Percentiles rank a stretch among this genome's conserved stretches.
phyloP scores from a whole-genome alignment of 2,329 filamentous ascomycete genomes.

The Aureobasidium pullulans region DNA sequence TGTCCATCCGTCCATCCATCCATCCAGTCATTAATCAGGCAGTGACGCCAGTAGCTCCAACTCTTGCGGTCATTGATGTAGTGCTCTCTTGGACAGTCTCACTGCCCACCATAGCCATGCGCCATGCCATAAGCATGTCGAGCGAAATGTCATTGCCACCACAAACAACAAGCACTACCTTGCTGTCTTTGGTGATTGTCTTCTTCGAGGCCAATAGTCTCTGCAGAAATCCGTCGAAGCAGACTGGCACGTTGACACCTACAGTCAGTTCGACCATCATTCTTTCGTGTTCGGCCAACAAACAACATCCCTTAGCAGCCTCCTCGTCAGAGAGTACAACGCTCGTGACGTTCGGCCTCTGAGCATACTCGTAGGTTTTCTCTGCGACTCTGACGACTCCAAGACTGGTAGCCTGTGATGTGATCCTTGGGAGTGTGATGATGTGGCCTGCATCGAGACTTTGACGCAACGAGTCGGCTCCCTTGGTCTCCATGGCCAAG shows the following conservation, averaged over 20 bases:
- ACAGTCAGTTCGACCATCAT: slow-evolving; percentile 79
- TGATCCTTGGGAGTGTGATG: slow-evolving; percentile 61
- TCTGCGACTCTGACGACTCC: slow-evolving; percentile 64
- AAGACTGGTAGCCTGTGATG: slow-evolving; percentile 66
- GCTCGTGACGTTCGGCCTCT: slow-evolving; percentile 42
- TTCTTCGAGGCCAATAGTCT: slow-evolving; percentile 45
- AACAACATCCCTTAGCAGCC: slow-evolving; percentile 70
- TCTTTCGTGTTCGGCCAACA: slow-evolving; percentile 73
- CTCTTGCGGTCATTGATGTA: neutral
- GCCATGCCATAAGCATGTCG: slow-evolving; percentile 45
- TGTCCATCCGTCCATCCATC: neutral
- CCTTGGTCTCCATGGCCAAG: slow-evolving; percentile 67
- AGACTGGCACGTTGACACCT: slow-evolving; percentile 67
- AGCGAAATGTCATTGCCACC: slow-evolving; percentile 53
- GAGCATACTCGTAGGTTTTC: slow-evolving; percentile 58
- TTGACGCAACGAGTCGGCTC: slow-evolving; percentile 63
- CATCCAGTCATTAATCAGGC: neutral
- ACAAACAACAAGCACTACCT: slow-evolving; percentile 79
- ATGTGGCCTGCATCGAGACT: slow-evolving; percentile 48
- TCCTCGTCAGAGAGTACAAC: slow-evolving; percentile 66
- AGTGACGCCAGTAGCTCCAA: slow-evolving; percentile 2
- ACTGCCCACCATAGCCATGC: slow-evolving; percentile 23
- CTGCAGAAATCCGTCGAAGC: slow-evolving; percentile 57
- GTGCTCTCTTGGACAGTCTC: slow-evolving; percentile 10
- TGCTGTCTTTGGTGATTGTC: slow-evolving; percentile 56